A percentile compares a stretch with the other conserved stretches of the same genome.
These are phyloP conservation scores for Hyphopichia wangnamkhiaoensis DNA, from an alignment of 1,139 yeast species.

Conservation along the genomic window DNA sequence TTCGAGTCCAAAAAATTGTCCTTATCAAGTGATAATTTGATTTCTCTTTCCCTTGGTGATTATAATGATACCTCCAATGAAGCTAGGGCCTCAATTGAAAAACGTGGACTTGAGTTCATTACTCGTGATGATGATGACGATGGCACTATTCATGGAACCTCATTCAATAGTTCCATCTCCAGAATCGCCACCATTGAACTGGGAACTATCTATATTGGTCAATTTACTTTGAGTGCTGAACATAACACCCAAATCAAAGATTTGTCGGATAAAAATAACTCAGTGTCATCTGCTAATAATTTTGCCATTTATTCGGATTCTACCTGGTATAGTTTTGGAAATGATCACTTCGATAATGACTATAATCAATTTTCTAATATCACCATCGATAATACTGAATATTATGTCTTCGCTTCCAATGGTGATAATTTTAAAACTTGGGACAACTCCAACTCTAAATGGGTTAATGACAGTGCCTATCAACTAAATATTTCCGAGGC, in stretches of 20 bases:
- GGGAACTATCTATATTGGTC: constrained; percentile 30
- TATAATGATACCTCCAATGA: constrained; percentile 38
- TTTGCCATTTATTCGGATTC: constrained; percentile 30
- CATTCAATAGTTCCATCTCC: constrained; percentile 32
- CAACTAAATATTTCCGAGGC: constrained; percentile 41
- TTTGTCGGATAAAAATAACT: constrained; percentile 29
- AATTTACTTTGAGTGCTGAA: constrained; percentile 25
- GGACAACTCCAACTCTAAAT: constrained; percentile 37
- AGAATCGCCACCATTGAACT: constrained; percentile 21
- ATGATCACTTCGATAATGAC: constrained; percentile 22
- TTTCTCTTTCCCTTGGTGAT: constrained; percentile 26
- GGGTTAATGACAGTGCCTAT: constrained; percentile 39
- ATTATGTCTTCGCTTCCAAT: constrained; percentile 36
- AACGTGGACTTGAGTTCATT: not conserved
- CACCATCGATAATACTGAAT: constrained; percentile 35
- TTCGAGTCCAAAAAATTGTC: constrained; percentile 41
- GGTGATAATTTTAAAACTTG: constrained; percentile 34
- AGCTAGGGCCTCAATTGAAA: constrained; percentile 11
- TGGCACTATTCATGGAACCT: constrained; percentile 25
- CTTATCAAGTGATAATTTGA: constrained; percentile 27
- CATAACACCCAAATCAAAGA: constrained; percentile 23
- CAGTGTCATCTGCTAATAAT: constrained; percentile 32
- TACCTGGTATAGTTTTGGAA: constrained; percentile 43
- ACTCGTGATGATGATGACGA: constrained; percentile 10
- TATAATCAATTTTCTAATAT: constrained; percentile 38